Percentiles rank a stretch among this genome's conserved stretches.
Conservation (phyloP, 371 early-diverging fungal genomes). For the Mucor sp. region DNA sequence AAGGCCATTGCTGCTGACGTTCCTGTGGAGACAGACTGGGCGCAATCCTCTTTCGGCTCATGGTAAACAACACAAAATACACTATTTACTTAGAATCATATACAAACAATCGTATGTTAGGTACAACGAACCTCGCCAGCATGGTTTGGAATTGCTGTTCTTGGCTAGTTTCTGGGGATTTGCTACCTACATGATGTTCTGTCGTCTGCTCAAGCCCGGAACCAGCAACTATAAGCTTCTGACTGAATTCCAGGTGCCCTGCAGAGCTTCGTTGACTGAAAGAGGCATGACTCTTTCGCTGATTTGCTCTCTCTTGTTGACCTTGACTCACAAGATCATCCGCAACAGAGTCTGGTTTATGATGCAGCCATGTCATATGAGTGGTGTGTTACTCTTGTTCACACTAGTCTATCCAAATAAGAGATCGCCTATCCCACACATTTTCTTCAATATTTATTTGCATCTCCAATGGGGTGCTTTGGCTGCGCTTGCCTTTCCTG, state of each 20-base stretch:
- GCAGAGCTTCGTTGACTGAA: constrained; percentile 49
- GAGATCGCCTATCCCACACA: constrained; percentile 49
- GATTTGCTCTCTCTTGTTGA: constrained; percentile 46
- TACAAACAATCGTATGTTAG: constrained; percentile 21
- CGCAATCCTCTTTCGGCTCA: constrained; percentile 55
- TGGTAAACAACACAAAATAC: constrained; percentile 43
- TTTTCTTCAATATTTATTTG: constrained; percentile 63
- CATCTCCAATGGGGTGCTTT: constrained; percentile 69
- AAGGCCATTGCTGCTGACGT: constrained; percentile 54
- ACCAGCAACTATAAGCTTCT: constrained; percentile 35
- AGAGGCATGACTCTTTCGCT: constrained; percentile 43
- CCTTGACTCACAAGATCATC: constrained; percentile 54
- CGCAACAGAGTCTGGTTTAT: constrained; percentile 53
- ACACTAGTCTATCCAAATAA: constrained; percentile 53
- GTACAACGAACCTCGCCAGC: constrained; percentile 65
- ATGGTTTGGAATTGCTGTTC: constrained; percentile 57
- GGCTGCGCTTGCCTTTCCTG: constrained; percentile 61
- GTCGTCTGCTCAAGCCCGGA: constrained; percentile 50
- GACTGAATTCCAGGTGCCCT: constrained; percentile 33
- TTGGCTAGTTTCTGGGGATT: constrained; percentile 47
- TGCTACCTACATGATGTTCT: constrained; percentile 44
- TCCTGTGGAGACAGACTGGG: constrained; percentile 61
- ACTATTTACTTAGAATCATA: background rate
- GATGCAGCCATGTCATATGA: constrained; percentile 71
- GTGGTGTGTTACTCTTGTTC: constrained; percentile 52